phyloP scores from a whole-genome alignment of 1,284 basidiomycete genomes.

The Chalciporus sp. region DNA sequence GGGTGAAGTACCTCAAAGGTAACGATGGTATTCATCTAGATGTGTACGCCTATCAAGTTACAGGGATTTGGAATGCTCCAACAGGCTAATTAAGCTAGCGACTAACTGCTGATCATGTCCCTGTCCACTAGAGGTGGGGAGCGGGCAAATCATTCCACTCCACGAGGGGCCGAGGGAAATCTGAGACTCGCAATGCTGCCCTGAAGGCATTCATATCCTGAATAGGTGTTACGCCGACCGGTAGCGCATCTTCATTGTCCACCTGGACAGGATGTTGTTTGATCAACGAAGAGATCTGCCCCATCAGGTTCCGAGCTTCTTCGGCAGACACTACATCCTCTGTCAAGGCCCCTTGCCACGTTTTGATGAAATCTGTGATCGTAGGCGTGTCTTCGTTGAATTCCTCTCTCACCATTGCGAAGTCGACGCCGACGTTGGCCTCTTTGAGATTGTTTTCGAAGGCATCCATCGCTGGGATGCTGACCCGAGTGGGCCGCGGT shows the following conservation, averaged over 20 bases:
- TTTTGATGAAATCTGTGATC: conserved; percentile 48
- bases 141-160: conserved; percentile 71
- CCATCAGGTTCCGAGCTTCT: conserved; percentile 51
- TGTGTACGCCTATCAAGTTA: too few relatives aligned
- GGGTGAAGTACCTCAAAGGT: too few relatives aligned
- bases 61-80: too few relatives aligned
- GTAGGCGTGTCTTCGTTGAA: conserved; percentile 51
- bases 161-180: conserved; percentile 58
- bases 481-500: conserved; percentile 61
- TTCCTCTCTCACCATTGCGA: conserved; percentile 46
- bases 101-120: not conserved
- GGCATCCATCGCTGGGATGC: conserved; percentile 62
- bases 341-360: conserved; percentile 59
- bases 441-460: conserved; percentile 60
- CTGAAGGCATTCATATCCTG: conserved; percentile 77
- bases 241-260: conserved; percentile 50
- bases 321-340: conserved; percentile 43
- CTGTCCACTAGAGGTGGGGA: conserved; percentile 41
- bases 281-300: conserved; percentile 48
- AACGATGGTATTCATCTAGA: too few relatives aligned
- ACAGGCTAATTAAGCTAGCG: not conserved
- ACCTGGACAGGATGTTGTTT: conserved; percentile 39
- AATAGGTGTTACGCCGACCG: conserved; percentile 61
- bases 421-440: conserved; percentile 55
- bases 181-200: conserved; percentile 53